Conservation (phyloP, 2,329 filamentous ascomycete genomes). For the Arthrobotrys sphaeroides region DNA sequence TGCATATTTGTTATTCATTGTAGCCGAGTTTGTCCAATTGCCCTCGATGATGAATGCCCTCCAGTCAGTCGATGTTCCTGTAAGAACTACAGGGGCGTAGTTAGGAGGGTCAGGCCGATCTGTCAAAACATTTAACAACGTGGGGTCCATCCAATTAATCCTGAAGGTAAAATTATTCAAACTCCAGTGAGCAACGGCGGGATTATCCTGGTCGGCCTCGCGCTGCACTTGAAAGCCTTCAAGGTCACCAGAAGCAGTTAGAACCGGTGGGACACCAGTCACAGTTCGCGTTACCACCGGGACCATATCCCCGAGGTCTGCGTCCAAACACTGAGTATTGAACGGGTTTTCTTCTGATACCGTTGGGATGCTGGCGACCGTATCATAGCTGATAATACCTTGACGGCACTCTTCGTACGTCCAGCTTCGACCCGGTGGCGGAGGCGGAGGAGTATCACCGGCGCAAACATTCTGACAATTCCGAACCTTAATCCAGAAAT, state of each 20-base stretch:
- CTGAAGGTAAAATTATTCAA: background rate
- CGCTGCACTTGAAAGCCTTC: background rate
- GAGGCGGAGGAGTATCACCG: background rate
- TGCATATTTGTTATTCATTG: conserved; percentile 56
- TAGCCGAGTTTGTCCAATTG: background rate
- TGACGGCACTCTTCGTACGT: background rate
- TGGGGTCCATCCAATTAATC: background rate
- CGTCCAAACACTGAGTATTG: background rate
- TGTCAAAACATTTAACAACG: background rate
- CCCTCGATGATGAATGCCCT: background rate
- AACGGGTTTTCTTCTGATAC: background rate
- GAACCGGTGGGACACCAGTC: background rate
- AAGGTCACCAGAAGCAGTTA: background rate
- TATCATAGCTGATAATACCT: background rate
- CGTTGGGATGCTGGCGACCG: background rate
- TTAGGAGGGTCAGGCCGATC: conserved; percentile 11
- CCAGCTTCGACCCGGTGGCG: background rate
- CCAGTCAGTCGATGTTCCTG: background rate
- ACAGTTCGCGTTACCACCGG: background rate
- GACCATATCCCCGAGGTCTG: background rate
- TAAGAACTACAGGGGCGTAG: conserved; percentile 28
- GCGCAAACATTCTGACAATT: background rate
- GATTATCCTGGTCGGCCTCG: background rate
- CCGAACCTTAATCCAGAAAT: conserved; percentile 16
- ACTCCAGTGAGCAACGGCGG: background rate